Conservation (phyloP, 1,139 yeast genomes). For the Insectozyma bohioensis region DNA sequence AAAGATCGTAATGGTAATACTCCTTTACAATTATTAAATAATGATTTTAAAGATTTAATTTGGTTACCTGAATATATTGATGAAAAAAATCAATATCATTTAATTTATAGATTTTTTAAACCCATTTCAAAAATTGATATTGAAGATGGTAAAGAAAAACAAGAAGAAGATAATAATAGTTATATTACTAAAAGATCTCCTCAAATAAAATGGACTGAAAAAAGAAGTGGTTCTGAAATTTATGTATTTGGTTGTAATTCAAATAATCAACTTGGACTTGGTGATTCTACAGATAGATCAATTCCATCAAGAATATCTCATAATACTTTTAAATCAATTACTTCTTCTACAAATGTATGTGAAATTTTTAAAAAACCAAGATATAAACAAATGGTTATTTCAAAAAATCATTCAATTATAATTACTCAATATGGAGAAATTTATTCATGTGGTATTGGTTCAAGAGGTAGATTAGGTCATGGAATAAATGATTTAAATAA, state of each 20-base stretch:
- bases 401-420: constrained; percentile 67
- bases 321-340: constrained; percentile 19
- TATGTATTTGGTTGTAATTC: constrained; percentile 67
- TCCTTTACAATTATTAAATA: constrained; percentile 57
- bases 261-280: constrained; percentile 66
- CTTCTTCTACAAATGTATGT: constrained; percentile 10
- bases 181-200: constrained; percentile 13
- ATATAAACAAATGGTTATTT: constrained; percentile 46
- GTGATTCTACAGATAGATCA: constrained; percentile 61
- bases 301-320: constrained; percentile 31
- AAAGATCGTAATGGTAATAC: constrained; percentile 70
- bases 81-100: constrained; percentile 25
- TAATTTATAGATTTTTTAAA: constrained; percentile 22
- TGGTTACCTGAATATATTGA: constrained; percentile 50
- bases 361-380: constrained; percentile 36
- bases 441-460: constrained; percentile 65
- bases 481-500: constrained; percentile 36
- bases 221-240: constrained; percentile 59
- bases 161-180: constrained; percentile 7
- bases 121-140: constrained; percentile 6
- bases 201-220: constrained; percentile 31
- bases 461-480: constrained; percentile 72
- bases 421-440: constrained; percentile 56
- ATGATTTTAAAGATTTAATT: constrained; percentile 38
- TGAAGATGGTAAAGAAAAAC: constrained; percentile 6